These are phyloP conservation scores for Colletotrichum simmondsii DNA, from an alignment of 2,329 filamentous ascomycete genomes.

Conservation along the genomic window DNA sequence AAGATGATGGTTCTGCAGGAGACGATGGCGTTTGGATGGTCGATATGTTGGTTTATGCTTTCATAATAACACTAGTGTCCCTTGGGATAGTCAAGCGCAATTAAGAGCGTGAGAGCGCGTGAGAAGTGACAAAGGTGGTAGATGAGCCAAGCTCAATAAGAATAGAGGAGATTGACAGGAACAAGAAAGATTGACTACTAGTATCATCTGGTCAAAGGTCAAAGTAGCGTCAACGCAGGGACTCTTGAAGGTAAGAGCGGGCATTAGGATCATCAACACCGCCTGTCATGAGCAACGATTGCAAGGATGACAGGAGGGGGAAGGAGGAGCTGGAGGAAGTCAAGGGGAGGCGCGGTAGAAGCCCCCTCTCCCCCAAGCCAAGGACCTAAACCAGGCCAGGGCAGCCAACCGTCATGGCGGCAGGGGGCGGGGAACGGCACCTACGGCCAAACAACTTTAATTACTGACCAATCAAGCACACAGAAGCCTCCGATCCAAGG, in stretches of 20 bases:
- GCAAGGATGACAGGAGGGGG: not conserved
- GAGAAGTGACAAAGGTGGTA: not conserved
- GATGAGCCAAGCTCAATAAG: not conserved
- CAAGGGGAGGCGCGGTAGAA: not conserved
- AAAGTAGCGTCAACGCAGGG: not conserved
- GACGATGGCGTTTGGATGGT: not conserved
- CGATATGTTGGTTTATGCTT: not conserved
- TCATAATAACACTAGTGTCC: not conserved
- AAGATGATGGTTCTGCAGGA: not conserved
- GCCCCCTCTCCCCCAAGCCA: not conserved
- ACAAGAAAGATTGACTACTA: not conserved
- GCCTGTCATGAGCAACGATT: not conserved
- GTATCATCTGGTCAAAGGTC: not conserved
- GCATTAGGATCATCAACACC: constrained; percentile 9
- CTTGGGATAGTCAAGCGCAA: not conserved
- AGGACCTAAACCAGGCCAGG: constrained; percentile 7
- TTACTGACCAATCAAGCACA: not conserved
- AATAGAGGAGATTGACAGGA: not conserved
- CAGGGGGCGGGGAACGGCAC: constrained; percentile 18
- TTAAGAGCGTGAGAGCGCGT: not conserved
- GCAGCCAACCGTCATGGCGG: constrained; percentile 20
- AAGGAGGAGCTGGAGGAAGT: not conserved
- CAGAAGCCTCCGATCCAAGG: not conserved
- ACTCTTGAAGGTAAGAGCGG: not conserved
- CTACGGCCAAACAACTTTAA: constrained; percentile 5